Evolutionary conservation across 345 rosid genomes (phyloP).

Genomic region (Eucalyptus tenuipes): DNA sequence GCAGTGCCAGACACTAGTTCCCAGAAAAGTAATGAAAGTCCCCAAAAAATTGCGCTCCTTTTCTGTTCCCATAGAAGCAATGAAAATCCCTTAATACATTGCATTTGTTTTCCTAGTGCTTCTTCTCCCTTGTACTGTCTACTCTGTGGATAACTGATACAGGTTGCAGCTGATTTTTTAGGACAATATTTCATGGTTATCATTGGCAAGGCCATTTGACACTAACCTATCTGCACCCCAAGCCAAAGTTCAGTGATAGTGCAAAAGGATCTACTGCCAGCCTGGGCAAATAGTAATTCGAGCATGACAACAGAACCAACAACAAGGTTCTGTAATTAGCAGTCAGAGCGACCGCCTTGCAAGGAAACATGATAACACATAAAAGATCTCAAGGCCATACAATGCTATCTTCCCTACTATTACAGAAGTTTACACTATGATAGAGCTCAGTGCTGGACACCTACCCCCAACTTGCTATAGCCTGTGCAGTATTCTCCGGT

Average conservation of each 20-base stretch:
- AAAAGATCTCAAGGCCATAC: neutral
- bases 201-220: neutral
- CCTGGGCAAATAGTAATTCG: neutral
- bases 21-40: neutral
- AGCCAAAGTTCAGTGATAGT: neutral
- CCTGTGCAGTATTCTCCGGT: constrained; percentile 85
- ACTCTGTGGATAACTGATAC: neutral
- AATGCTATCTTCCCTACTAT: neutral
- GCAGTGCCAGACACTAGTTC: neutral
- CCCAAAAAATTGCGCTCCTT: neutral
- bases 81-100: neutral
- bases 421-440: neutral
- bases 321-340: neutral
- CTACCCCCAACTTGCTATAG: constrained; percentile 94
- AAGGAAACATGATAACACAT: neutral
- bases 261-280: neutral
- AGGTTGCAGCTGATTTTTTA: neutral
- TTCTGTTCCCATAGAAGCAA: neutral
- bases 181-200: neutral
- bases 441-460: neutral
- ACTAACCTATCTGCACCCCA: neutral
- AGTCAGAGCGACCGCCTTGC: neutral
- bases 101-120: neutral
- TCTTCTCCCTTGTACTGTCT: neutral
- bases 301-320: neutral